Percentiles rank a stretch among this genome's conserved stretches.
phyloP scores from a whole-genome alignment of 164 flowering plant species.

The Amborella trichopoda region DNA sequence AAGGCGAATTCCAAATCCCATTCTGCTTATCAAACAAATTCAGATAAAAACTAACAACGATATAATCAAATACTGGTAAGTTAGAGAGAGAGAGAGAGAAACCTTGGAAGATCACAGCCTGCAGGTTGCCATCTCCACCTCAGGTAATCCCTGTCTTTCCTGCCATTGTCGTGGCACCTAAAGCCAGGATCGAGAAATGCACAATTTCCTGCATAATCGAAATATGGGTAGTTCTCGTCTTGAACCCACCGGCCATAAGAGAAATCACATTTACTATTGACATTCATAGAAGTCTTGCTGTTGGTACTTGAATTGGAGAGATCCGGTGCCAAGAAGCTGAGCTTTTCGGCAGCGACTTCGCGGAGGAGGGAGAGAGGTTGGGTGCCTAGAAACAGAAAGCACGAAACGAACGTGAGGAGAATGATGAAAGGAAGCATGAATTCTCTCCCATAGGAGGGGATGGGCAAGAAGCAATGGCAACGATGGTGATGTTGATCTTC shows the following conservation, averaged over 20 bases:
- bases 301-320: too few relatives aligned
- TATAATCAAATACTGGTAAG: background rate
- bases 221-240: conserved; percentile 17
- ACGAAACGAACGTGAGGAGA: too few relatives aligned
- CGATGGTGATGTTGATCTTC: too few relatives aligned
- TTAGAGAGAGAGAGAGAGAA: background rate
- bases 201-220: conserved; percentile 34
- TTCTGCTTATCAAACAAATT: background rate
- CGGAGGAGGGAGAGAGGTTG: too few relatives aligned
- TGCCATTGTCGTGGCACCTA: conserved; percentile 41
- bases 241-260: conserved; percentile 52
- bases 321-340: too few relatives aligned
- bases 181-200: conserved; percentile 65
- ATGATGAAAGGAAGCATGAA: too few relatives aligned
- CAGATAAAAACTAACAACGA: background rate
- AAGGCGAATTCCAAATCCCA: background rate
- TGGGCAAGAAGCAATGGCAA: too few relatives aligned
- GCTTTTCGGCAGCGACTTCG: too few relatives aligned
- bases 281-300: too few relatives aligned
- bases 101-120: conserved; percentile 63
- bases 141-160: conserved; percentile 33
- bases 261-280: too few relatives aligned
- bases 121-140: conserved; percentile 72
- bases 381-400: too few relatives aligned
- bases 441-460: too few relatives aligned